Percentiles rank a stretch among this genome's conserved stretches.
These are phyloP conservation scores for Sporothrix pallida DNA, from an alignment of 2,329 filamentous ascomycete genomes.

Conservation along the genomic window DNA sequence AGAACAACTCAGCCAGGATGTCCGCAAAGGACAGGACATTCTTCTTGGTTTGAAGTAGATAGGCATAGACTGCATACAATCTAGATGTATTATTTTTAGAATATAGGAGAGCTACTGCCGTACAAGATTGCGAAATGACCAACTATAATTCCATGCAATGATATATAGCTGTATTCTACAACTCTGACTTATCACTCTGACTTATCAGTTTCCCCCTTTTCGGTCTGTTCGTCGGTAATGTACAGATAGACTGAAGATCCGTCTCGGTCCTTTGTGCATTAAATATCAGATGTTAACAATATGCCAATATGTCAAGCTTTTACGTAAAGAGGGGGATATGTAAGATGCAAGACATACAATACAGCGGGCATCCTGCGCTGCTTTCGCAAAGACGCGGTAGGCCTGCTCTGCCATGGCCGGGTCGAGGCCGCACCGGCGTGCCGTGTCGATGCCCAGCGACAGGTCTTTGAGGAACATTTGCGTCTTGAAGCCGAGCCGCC, in stretches of 20 bases:
- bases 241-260: background rate
- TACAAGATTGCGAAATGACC: too few species aligned
- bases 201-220: background rate
- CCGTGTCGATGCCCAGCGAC: background rate
- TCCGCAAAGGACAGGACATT: background rate
- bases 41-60: background rate
- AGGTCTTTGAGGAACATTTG: background rate
- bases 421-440: background rate
- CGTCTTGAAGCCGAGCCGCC: background rate
- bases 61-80: too few species aligned
- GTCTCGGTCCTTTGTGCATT: background rate
- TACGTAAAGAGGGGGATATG: too few species aligned
- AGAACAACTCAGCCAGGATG: background rate
- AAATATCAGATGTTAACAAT: too few species aligned
- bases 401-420: background rate
- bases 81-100: too few species aligned
- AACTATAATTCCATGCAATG: too few species aligned
- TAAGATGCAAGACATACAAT: background rate
- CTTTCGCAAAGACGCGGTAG: background rate
- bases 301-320: background rate
- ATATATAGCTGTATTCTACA: too few species aligned
- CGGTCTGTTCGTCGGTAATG: background rate
- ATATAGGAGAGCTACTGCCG: too few species aligned
- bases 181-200: too few species aligned
- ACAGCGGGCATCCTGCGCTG: background rate